phyloP scores from a whole-genome alignment of 1,284 basidiomycete species.

The Irpex sp. region DNA sequence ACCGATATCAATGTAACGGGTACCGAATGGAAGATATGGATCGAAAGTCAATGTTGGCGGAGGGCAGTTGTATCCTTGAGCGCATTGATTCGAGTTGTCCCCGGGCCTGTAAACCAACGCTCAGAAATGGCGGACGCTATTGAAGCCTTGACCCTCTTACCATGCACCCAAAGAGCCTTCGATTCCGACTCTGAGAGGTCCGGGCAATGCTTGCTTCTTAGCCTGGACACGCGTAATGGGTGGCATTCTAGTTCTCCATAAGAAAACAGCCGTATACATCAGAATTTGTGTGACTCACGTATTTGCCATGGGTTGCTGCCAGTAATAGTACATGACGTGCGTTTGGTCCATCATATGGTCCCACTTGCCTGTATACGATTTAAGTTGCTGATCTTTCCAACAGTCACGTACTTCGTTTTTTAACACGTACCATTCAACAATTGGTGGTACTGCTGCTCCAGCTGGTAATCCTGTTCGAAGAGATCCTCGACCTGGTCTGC shows the following conservation, averaged over 20 bases:
- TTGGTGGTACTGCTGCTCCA: conserved; percentile 56
- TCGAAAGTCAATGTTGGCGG: conserved; percentile 50
- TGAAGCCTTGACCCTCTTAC: conserved; percentile 25
- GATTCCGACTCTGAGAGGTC: conserved; percentile 57
- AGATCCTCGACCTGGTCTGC: conserved; percentile 52
- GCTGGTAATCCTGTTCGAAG: conserved; percentile 56
- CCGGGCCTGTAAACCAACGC: conserved; percentile 44
- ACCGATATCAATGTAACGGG: conserved; percentile 58
- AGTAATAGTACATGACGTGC: conserved; percentile 62
- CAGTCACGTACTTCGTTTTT: background rate
- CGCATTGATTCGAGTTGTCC: conserved; percentile 56
- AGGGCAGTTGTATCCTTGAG: conserved; percentile 45
- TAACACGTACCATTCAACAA: conserved; percentile 47
- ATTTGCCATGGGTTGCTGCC: conserved; percentile 67
- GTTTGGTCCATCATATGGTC: conserved; percentile 66
- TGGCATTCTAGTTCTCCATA: conserved; percentile 43
- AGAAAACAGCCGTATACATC: background rate
- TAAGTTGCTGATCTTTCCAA: background rate
- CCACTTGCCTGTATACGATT: conserved; percentile 46
- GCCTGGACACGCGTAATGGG: conserved; percentile 50
- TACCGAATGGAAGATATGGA: conserved; percentile 47
- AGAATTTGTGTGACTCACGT: conserved; percentile 33
- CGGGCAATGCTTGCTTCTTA: conserved; percentile 53
- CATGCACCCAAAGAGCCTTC: conserved; percentile 60
- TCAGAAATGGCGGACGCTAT: background rate